Percentiles rank a stretch among this genome's conserved stretches.
phyloP scores from a whole-genome alignment of 2,329 filamentous ascomycete species.

The Colletotrichum somersetense region DNA sequence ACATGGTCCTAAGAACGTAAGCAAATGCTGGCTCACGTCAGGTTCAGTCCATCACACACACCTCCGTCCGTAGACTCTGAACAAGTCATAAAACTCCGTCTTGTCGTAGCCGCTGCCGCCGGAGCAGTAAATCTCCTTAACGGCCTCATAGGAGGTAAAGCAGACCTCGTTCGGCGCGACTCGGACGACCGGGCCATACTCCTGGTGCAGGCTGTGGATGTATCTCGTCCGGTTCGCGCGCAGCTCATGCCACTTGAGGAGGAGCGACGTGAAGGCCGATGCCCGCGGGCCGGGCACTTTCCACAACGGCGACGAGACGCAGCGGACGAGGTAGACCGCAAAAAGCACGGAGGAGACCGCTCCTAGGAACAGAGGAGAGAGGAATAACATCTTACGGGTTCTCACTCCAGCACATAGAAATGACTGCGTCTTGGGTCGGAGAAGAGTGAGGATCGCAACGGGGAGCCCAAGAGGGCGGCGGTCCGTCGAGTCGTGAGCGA shows the following conservation, averaged over 20 bases:
- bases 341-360: slow-evolving; percentile 30
- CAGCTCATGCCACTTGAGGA: slow-evolving; percentile 70
- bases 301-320: slow-evolving; percentile 54
- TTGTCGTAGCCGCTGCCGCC: slow-evolving; percentile 75
- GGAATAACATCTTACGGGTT: slow-evolving; percentile 39
- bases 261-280: slow-evolving; percentile 63
- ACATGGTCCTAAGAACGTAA: slow-evolving; percentile 64
- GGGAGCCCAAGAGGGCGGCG: neutral
- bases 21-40: neutral
- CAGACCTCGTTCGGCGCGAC: slow-evolving; percentile 70
- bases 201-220: slow-evolving; percentile 66
- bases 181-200: slow-evolving; percentile 69
- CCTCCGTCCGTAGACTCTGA: slow-evolving; percentile 69
- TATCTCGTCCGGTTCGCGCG: slow-evolving; percentile 65
- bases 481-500: slow-evolving; percentile 10
- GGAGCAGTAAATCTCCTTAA: slow-evolving; percentile 74
- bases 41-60: slow-evolving; percentile 46
- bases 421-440: neutral
- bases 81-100: slow-evolving; percentile 73
- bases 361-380: slow-evolving; percentile 42
- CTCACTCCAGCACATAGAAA: neutral
- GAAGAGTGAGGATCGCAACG: neutral
- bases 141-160: slow-evolving; percentile 66
- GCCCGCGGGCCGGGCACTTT: slow-evolving; percentile 62
- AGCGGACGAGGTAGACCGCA: slow-evolving; percentile 40